These are phyloP conservation scores for Euphorbia tirucalli DNA, from an alignment of 345 rosid species.

Conservation along the genomic window DNA sequence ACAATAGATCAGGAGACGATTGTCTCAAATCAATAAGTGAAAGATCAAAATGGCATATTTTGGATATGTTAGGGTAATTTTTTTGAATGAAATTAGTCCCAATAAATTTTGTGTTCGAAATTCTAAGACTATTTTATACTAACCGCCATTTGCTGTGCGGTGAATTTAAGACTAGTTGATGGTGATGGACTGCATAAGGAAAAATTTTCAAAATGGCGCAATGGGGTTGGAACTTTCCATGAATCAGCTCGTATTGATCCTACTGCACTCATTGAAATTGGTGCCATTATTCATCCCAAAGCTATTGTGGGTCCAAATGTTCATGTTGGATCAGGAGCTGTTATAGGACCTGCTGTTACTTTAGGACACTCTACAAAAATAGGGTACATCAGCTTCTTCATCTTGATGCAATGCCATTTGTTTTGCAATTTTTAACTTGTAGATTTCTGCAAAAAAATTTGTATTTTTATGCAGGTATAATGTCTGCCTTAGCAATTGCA, in stretches of 20 bases:
- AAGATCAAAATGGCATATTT: no score
- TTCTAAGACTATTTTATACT: not conserved
- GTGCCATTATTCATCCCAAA: slow-evolving; percentile 56
- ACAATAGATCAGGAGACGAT: no score
- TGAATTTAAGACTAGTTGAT: slow-evolving; percentile 34
- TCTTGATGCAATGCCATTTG: no score
- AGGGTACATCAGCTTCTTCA: slow-evolving; percentile 39
- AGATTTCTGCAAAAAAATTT: no score
- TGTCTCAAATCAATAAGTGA: no score
- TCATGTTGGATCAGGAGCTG: slow-evolving; percentile 62
- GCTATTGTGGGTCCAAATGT: slow-evolving; percentile 56
- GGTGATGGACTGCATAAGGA: slow-evolving; percentile 13
- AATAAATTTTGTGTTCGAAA: no score
- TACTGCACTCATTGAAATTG: slow-evolving; percentile 51
- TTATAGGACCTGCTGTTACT: slow-evolving; percentile 59
- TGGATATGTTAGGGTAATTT: no score
- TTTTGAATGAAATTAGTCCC: no score
- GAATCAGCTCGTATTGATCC: slow-evolving; percentile 54
- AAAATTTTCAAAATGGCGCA: slow-evolving; percentile 49
- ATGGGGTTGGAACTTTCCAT: slow-evolving; percentile 71
- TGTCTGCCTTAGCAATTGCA: slow-evolving; percentile 63
- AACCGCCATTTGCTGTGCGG: not conserved
- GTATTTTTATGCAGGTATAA: slow-evolving; percentile 45
- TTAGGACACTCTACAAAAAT: slow-evolving; percentile 54
- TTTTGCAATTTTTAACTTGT: not conserved